Base-by-base conservation (phyloP, 345 rosid genomes). In the Firmiana major region DNA sequence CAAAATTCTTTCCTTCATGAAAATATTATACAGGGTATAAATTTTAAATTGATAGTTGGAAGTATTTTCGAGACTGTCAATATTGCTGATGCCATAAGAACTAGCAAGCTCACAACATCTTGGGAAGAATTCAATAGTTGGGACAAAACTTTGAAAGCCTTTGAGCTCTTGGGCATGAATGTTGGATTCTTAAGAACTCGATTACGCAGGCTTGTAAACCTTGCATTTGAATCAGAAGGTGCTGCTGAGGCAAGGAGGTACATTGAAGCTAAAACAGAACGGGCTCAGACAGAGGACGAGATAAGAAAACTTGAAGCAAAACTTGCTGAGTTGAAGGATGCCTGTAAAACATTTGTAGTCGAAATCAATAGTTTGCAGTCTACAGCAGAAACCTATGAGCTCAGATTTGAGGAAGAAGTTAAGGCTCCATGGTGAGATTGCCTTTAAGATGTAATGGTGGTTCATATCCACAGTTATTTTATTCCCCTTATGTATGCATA, bases 151-250 rank as follows among this genome's bases (percentile, higher is more conserved):
- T 63, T 91, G 81, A 81, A 85, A 78, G 93, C 91, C 73, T 89
- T 87, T 42, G 89, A 91, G 77, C 75, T 85, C 64, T 80, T 91
- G 75, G 95, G 95, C 75, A 87, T 91, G 89, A 85, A 86, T 45
- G 88, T 89, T 21, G 90, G 89, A n/a, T 89, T 91, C 57, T 79
- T 91, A 79, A 89, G 88, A 38, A 79, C 82, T 36, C 81, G 88
- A 78, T 54, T 91, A 53, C 76, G 71, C 17, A 79, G 49, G 79
- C 89, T 91, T 78, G 80, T 82, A 51, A 77, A 59, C 74, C 84
- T 89, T 17, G 90, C 89, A 10, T 85, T 83, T 16, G 89, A 88
- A 51, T 81, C 91, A 12, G 92, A 85, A 76, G 86, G 81, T 55
- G 87, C 90, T 4, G 55, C 70, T 16, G 88, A 85, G 49, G 75